Evolutionary conservation across 805 yeast genomes (phyloP).

Genomic region (Myxozyma monticola): DNA sequence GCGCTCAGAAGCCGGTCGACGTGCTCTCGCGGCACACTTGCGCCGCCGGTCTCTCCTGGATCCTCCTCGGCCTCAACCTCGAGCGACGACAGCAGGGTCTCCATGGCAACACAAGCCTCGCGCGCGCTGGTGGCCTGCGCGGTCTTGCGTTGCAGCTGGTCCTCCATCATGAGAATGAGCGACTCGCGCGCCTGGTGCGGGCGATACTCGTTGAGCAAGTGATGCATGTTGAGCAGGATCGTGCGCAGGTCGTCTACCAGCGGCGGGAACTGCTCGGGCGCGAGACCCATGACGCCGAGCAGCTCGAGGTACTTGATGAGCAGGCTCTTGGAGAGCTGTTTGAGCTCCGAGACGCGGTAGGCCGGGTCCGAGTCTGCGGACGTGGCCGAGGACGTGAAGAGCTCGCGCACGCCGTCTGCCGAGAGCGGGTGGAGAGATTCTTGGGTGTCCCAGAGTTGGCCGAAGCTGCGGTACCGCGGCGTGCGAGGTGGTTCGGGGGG

Average conservation of each 20-base stretch:
- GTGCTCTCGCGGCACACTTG: neutral
- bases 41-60: neutral
- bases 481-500: constrained; percentile 4
- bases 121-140: constrained; percentile 53
- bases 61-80: neutral
- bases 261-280: constrained; percentile 62
- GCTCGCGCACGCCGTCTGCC: constrained; percentile 74
- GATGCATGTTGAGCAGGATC: constrained; percentile 85
- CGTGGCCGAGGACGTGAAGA: constrained; percentile 47
- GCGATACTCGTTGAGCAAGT: constrained; percentile 84
- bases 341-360: constrained; percentile 70
- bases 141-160: constrained; percentile 65
- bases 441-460: constrained; percentile 35
- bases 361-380: constrained; percentile 41
- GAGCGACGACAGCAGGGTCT: constrained; percentile 23
- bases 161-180: constrained; percentile 68
- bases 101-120: constrained; percentile 44
- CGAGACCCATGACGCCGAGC: constrained; percentile 69
- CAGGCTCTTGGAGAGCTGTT: constrained; percentile 74
- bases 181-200: constrained; percentile 95
- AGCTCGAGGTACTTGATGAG: constrained; percentile 79
- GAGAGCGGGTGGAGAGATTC: constrained; percentile 75
- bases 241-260: constrained; percentile 79
- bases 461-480: constrained; percentile 13
- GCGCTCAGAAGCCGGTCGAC: neutral